Conservation (phyloP, 176 grass and related monocot species). For the Phyllostachys edulis region DNA sequence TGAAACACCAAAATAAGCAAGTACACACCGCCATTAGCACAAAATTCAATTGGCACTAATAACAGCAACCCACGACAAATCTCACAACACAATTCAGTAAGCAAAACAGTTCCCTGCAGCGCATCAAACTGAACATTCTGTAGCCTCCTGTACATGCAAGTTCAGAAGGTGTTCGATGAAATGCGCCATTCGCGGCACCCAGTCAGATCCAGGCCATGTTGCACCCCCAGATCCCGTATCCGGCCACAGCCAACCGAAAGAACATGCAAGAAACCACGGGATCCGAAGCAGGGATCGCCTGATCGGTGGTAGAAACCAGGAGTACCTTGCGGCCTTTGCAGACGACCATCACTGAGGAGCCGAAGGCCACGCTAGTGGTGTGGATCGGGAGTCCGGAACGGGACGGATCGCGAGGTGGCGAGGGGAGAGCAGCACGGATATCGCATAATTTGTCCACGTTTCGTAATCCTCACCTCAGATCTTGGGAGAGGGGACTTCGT, state of each 20-base stretch:
- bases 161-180: background rate
- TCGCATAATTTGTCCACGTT: too few relatives aligned
- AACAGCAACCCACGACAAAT: too few relatives aligned
- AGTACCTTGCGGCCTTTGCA: conserved; percentile 99
- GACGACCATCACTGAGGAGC: conserved; percentile 67
- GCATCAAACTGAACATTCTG: too few relatives aligned
- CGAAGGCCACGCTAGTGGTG: background rate
- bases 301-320: background rate
- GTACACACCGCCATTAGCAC: too few relatives aligned
- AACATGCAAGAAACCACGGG: background rate
- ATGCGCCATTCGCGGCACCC: background rate
- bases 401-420: background rate
- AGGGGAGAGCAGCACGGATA: conserved; percentile 14
- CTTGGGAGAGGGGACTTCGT: too few relatives aligned
- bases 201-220: background rate
- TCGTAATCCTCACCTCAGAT: too few relatives aligned
- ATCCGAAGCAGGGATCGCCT: background rate
- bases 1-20: too few relatives aligned
- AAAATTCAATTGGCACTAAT: too few relatives aligned
- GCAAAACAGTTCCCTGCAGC: background rate
- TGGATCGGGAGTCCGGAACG: background rate
- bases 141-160: background rate
- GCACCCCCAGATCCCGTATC: conserved; percentile 27
- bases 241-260: background rate
- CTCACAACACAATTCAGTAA: conserved; percentile 1